Evolutionary conservation across 169 alveolate genomes (phyloP), one percentile per base, ranked within the genome.

Genomic region (Eimeria sp.): DNA sequence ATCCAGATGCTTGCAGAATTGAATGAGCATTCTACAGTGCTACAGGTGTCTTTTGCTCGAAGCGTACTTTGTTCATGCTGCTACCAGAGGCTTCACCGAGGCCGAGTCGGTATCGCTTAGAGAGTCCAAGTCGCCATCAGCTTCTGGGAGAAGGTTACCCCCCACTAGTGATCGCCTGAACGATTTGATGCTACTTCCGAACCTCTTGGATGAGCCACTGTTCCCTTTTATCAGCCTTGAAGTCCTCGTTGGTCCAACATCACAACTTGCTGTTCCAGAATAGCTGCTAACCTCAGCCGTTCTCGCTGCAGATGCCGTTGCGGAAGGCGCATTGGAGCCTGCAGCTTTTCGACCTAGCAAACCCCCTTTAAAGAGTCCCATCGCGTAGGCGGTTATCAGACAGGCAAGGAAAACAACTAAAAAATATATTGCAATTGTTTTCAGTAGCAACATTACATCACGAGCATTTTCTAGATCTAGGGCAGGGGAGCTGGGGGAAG

Each of bases 301-400:
- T 62, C 58, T 37, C 14, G 91, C 25, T n/a, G 77, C 23, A n/a
- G 52, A 37, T 2, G 8, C 13, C 16, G n/a, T 37, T 37, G 83
- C 52, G 64, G 83, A 20, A 87, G 72, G 20, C 43, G 8, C 43
- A 49, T 30, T 40, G 56, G 37, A 20, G 2, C 83, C 72, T 33
- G 33, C 76, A 13, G 68, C 37, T 87, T 16, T 40, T 46, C 49
- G 49, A 33, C 27, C 1, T 16, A 56, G 2, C 23, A 37, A 52
- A 54, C 94, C 94, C 25, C 83, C 94, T n/a, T 87, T 37, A n/a
- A 64, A 64, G 64, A 43, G 52, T 54, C 83, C 94, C 68, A 87
- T 85, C 62, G 66, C 43, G 66, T 87, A 87, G 46, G 94, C 83
- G 43, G 94, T 87, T 33, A 87, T 43, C 16, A 87, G 14, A 66